Percentiles rank a stretch among this genome's conserved stretches.
Conservation (phyloP, 2,329 filamentous ascomycete genomes). For the Sporothrix euskadiensis region DNA sequence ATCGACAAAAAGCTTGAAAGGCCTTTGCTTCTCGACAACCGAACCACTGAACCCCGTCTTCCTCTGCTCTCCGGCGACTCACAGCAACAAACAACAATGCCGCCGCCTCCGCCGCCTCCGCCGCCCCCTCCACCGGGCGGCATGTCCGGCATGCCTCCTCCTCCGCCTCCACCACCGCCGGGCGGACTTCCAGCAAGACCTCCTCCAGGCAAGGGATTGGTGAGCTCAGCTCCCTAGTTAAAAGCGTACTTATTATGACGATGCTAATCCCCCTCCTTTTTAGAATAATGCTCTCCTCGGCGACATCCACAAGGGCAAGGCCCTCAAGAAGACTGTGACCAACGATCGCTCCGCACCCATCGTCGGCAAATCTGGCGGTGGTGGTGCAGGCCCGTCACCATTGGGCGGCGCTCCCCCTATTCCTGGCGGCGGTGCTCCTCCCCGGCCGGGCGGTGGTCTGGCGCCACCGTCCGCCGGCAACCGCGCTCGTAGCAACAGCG, state of each 20-base stretch:
- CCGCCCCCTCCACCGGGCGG: slow-evolving; percentile 31
- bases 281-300: slow-evolving; percentile 76
- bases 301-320: slow-evolving; percentile 81
- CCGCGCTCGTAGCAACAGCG: slow-evolving; percentile 81
- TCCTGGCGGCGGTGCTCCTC: slow-evolving; percentile 60
- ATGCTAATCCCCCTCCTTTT: slow-evolving; percentile 34
- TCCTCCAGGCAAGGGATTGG: slow-evolving; percentile 47
- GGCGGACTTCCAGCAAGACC: slow-evolving; percentile 60
- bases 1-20: neutral
- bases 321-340: slow-evolving; percentile 80
- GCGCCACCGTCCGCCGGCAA: slow-evolving; percentile 69
- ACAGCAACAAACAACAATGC: slow-evolving; percentile 16
- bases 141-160: slow-evolving; percentile 43
- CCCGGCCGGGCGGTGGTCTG: slow-evolving; percentile 59
- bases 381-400: slow-evolving; percentile 15
- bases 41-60: neutral
- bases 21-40: neutral
- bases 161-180: slow-evolving; percentile 62
- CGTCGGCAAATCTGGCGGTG: slow-evolving; percentile 52
- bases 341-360: slow-evolving; percentile 88
- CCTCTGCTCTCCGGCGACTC: neutral
- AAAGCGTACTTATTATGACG: neutral
- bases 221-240: neutral
- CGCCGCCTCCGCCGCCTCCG: slow-evolving; percentile 34
- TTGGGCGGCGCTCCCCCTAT: slow-evolving; percentile 77